These are phyloP conservation scores for Hypomyces rosellus DNA, from an alignment of 2,329 filamentous ascomycete species.

Conservation along the genomic window DNA sequence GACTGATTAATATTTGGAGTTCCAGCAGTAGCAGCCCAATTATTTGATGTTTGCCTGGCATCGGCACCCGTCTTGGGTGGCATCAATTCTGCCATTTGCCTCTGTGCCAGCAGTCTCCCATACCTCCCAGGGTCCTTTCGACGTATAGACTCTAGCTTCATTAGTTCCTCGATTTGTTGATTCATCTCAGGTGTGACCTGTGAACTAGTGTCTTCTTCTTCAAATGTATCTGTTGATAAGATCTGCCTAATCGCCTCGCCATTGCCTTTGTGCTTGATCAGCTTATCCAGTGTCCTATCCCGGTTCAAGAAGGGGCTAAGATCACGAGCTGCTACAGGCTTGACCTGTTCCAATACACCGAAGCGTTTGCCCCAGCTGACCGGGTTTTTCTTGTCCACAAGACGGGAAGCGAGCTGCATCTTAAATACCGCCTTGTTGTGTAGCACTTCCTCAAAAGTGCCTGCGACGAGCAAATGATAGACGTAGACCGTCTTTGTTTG, in stretches of 20 bases:
- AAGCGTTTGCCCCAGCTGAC: conserved; percentile 54
- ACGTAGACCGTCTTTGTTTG: conserved; percentile 77
- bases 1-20: not conserved
- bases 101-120: conserved; percentile 14
- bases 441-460: conserved; percentile 71
- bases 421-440: conserved; percentile 77
- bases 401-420: conserved; percentile 67
- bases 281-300: conserved; percentile 53
- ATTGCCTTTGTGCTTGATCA: conserved; percentile 33
- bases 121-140: conserved; percentile 28
- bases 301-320: conserved; percentile 50
- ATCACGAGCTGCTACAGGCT: conserved; percentile 43
- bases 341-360: conserved; percentile 55
- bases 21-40: not conserved
- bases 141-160: conserved; percentile 28
- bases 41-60: too few relatives aligned
- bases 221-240: conserved; percentile 65
- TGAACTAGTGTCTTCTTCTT: conserved; percentile 56
- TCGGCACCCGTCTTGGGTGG: not conserved
- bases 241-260: conserved; percentile 46
- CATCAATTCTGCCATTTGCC: conserved; percentile 1
- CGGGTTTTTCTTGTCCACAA: conserved; percentile 78
- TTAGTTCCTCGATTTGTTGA: conserved; percentile 42
- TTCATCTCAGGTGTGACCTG: conserved; percentile 55
- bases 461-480: conserved; percentile 72